Evolutionary conservation across 768 basidiomycete genomes (phyloP).

Genomic region (Tricholoma terreum): DNA sequence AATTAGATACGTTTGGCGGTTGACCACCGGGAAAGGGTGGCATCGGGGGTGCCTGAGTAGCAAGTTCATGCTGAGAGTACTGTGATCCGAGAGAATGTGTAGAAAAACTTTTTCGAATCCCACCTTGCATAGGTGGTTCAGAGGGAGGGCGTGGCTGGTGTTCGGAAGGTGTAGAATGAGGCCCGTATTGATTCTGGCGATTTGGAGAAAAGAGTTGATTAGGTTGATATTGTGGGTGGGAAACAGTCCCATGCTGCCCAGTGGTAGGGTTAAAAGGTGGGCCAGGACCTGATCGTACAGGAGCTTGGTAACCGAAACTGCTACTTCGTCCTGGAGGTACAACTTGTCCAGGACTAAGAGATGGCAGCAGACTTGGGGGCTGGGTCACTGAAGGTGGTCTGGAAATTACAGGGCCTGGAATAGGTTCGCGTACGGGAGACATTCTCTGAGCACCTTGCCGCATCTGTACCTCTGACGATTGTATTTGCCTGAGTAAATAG

Average conservation of each 20-base stretch:
- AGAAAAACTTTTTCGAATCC: conserved; percentile 53
- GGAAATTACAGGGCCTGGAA: conserved; percentile 16
- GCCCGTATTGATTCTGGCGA: conserved; percentile 17
- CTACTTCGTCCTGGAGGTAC: conserved; percentile 1
- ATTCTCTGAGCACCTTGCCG: conserved; percentile 25
- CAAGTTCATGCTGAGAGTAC: conserved; percentile 43
- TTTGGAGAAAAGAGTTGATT: conserved; percentile 14
- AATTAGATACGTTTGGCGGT: conserved; percentile 24
- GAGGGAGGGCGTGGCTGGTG: conserved; percentile 40
- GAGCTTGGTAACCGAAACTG: conserved; percentile 12
- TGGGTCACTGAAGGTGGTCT: conserved; percentile 24
- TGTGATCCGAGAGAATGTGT: conserved; percentile 55
- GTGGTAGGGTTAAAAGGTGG: conserved; percentile 4
- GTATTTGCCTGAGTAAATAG: conserved; percentile 18
- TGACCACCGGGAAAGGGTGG: conserved; percentile 40
- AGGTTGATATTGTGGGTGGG: conserved; percentile 12
- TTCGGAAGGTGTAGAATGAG: conserved; percentile 4
- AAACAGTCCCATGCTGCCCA: conserved; percentile 12
- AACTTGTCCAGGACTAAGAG: conserved; percentile 12
- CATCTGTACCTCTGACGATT: conserved; percentile 27
- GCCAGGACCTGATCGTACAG: conserved; percentile 10
- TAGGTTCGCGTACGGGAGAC: conserved; percentile 22
- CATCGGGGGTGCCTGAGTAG: conserved; percentile 36
- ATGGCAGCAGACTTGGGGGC: conserved; percentile 28
- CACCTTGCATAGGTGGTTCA: conserved; percentile 39